Conservation (phyloP, 1,139 yeast genomes). For the Yamadazyma friedrichii region DNA sequence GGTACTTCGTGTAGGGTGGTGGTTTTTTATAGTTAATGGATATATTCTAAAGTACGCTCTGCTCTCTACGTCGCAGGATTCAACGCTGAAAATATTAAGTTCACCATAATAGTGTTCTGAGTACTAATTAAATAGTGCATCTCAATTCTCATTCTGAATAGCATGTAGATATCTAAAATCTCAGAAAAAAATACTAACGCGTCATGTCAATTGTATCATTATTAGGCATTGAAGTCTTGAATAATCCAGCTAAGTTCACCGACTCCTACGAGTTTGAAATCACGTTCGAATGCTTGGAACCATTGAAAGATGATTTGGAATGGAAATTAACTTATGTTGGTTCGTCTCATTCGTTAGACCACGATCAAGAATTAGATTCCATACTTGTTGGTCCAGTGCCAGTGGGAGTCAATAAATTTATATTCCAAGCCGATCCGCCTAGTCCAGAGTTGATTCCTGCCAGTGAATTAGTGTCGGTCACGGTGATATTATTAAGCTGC, state of each 20-base stretch:
- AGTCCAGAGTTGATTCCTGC: constrained; percentile 95
- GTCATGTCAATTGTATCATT: constrained; percentile 91
- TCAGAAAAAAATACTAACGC: constrained; percentile 1
- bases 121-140: too few relatives aligned
- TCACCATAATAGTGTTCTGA: too few relatives aligned
- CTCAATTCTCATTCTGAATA: too few relatives aligned
- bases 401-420: constrained; percentile 90
- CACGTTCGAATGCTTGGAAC: constrained; percentile 94
- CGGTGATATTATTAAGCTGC: constrained; percentile 89
- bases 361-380: constrained; percentile 95
- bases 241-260: constrained; percentile 91
- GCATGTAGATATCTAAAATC: too few relatives aligned
- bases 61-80: too few relatives aligned
- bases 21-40: too few relatives aligned
- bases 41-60: too few relatives aligned
- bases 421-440: constrained; percentile 95
- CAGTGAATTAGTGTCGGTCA: constrained; percentile 89
- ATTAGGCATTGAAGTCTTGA: constrained; percentile 85
- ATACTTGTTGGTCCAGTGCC: constrained; percentile 97
- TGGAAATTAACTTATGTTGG: constrained; percentile 98
- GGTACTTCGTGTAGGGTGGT: too few relatives aligned
- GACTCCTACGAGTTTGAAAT: constrained; percentile 96
- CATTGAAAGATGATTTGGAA: constrained; percentile 88
- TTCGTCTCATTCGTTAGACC: constrained; percentile 86
- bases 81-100: too few relatives aligned